These are phyloP conservation scores for Lentinula edodes DNA, from an alignment of 768 basidiomycete species.

Conservation along the genomic window DNA sequence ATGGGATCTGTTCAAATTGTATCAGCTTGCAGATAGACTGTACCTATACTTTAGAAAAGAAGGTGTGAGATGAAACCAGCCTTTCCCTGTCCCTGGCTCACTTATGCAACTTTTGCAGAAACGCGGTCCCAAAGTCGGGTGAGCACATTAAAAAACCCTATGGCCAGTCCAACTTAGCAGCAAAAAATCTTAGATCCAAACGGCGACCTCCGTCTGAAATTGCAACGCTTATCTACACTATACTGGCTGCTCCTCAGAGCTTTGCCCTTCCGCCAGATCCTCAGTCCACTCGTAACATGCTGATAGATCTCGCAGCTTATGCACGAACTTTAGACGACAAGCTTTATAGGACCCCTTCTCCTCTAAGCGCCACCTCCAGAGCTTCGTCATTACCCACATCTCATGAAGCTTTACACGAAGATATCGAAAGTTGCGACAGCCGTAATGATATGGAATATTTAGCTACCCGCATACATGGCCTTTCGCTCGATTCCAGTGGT, in stretches of 20 bases:
- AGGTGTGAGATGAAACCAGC: neutral
- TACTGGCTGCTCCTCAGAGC: neutral
- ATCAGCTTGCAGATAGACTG: neutral
- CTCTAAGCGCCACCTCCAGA: neutral
- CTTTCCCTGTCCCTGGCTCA: neutral
- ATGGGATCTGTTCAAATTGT: conserved; percentile 2
- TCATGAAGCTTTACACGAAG: neutral
- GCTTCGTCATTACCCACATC: neutral
- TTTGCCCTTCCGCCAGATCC: conserved; percentile 1
- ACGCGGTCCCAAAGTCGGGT: conserved; percentile 2
- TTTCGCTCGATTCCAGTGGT: neutral
- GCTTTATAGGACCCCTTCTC: neutral
- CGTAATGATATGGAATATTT: neutral
- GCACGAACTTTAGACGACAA: neutral
- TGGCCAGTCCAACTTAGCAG: neutral
- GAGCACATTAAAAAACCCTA: neutral
- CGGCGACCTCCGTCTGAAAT: neutral
- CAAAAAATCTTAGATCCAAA: neutral
- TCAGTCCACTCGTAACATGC: neutral
- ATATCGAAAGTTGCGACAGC: neutral
- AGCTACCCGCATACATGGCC: neutral
- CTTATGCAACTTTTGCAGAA: neutral
- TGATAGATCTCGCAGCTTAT: conserved; percentile 1
- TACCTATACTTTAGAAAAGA: neutral
- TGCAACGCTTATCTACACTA: neutral